phyloP scores from a whole-genome alignment of 345 rosid species.

The Iberis pinnata region DNA sequence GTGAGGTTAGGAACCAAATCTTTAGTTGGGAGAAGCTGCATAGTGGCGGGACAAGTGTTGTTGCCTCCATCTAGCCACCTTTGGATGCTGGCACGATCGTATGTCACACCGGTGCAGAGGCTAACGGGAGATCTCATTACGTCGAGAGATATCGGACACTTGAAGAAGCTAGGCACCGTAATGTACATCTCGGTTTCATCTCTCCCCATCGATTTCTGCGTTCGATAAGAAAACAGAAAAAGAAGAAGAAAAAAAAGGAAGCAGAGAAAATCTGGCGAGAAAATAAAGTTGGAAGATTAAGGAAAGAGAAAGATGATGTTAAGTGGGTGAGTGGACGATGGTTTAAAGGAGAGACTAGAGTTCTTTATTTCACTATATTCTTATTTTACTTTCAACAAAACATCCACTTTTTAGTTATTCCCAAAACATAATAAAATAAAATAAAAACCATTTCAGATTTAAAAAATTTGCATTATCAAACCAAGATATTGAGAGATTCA shows the following conservation, averaged over 20 bases:
- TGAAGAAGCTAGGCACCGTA: slow-evolving; percentile 69
- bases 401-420: too few relatives aligned
- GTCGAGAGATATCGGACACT: slow-evolving; percentile 91
- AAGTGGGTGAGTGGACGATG: slow-evolving; percentile 27
- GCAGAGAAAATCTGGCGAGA: slow-evolving; percentile 17
- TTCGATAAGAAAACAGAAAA: too few relatives aligned
- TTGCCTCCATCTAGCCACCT: slow-evolving; percentile 84
- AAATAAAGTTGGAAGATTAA: slow-evolving; percentile 23
- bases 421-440: too few relatives aligned
- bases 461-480: too few relatives aligned
- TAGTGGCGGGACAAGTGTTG: slow-evolving; percentile 92
- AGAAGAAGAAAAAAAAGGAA: not conserved
- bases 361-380: too few relatives aligned
- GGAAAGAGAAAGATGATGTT: slow-evolving; percentile 65
- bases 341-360: too few relatives aligned
- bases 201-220: slow-evolving; percentile 35
- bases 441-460: too few relatives aligned
- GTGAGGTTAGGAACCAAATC: slow-evolving; percentile 78
- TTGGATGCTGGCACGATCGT: slow-evolving; percentile 82
- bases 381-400: too few relatives aligned
- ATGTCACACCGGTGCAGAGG: slow-evolving; percentile 89
- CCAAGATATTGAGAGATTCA: too few relatives aligned
- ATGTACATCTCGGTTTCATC: slow-evolving; percentile 52
- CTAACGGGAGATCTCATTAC: slow-evolving; percentile 93
- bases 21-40: slow-evolving; percentile 70